Percentiles rank a stretch among this genome's conserved stretches.
phyloP scores from a whole-genome alignment of 2,329 filamentous ascomycete species.

The Endoconidiophora polonica region DNA sequence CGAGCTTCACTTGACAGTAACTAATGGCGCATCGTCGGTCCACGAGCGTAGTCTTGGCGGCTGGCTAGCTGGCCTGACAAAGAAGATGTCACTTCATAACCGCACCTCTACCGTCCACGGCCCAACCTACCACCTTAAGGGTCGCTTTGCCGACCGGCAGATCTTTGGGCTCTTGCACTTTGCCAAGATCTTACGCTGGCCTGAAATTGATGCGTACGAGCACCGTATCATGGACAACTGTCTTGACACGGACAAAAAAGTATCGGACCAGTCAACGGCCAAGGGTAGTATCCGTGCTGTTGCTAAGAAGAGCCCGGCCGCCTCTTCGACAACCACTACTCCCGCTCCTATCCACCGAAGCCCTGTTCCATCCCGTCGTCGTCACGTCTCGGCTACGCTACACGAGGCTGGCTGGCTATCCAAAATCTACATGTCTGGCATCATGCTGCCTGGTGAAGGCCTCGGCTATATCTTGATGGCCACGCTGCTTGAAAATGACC shows the following conservation, averaged over 20 bases:
- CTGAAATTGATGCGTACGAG: constrained; percentile 37
- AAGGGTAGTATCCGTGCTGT: too few relatives aligned
- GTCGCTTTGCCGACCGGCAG: constrained; percentile 40
- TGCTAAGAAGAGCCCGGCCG: constrained; percentile 1
- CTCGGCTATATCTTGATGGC: constrained; percentile 49
- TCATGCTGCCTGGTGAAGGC: constrained; percentile 47
- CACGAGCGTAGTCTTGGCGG: constrained; percentile 16
- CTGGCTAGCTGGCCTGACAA: constrained; percentile 43
- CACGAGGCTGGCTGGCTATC: constrained; percentile 49
- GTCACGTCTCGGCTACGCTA: constrained; percentile 39
- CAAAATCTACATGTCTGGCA: constrained; percentile 48
- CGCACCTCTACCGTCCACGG: constrained; percentile 17
- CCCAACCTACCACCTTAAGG: constrained; percentile 33
- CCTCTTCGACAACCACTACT: not conserved
- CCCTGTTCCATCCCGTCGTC: constrained; percentile 25
- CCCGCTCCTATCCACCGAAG: not conserved
- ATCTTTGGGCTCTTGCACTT: constrained; percentile 47
- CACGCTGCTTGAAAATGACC: constrained; percentile 47
- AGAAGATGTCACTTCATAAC: constrained; percentile 27
- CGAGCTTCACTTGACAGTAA: constrained; percentile 14
- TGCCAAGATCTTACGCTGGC: constrained; percentile 45
- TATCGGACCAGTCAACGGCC: not conserved
- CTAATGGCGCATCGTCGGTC: constrained; percentile 15
- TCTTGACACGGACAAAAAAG: constrained; percentile 9
- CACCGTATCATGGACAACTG: constrained; percentile 32